Evolutionary conservation across 2,329 filamentous ascomycete genomes (phyloP).

Genomic region (Apiospora arundinis): DNA sequence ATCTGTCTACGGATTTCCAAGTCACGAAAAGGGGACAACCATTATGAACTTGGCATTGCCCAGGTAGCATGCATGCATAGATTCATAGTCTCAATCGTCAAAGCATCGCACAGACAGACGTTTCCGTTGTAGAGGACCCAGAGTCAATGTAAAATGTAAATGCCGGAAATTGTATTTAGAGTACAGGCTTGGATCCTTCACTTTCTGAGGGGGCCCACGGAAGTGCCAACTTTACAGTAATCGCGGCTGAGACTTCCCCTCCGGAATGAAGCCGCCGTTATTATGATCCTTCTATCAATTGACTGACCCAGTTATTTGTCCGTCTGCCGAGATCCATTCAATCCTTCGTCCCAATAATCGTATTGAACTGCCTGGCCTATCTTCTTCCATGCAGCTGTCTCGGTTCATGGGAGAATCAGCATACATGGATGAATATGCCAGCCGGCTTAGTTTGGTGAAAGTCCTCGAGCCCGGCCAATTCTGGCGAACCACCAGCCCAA

Average conservation of each 20-base stretch:
- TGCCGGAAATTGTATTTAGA: constrained; percentile 14
- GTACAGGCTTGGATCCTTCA: background rate
- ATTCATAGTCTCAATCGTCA: background rate
- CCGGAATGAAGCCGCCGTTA: background rate
- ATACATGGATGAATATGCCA: background rate
- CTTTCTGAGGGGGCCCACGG: background rate
- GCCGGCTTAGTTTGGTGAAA: background rate
- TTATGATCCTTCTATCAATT: background rate
- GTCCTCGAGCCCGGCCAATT: background rate
- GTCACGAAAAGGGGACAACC: background rate
- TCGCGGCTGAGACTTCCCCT: background rate
- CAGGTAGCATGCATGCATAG: background rate
- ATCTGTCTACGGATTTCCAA: no score
- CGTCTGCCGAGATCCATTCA: background rate
- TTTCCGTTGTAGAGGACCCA: background rate
- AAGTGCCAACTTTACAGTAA: background rate
- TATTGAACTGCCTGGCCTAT: background rate
- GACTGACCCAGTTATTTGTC: background rate
- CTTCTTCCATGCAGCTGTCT: background rate
- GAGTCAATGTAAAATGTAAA: background rate
- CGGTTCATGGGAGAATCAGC: background rate
- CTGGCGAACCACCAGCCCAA: background rate
- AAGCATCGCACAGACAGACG: background rate
- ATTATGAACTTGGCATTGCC: background rate
- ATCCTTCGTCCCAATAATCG: background rate